Conservation (phyloP, 371 early-diverging fungal genomes). For the Mucor lusitanicus region DNA sequence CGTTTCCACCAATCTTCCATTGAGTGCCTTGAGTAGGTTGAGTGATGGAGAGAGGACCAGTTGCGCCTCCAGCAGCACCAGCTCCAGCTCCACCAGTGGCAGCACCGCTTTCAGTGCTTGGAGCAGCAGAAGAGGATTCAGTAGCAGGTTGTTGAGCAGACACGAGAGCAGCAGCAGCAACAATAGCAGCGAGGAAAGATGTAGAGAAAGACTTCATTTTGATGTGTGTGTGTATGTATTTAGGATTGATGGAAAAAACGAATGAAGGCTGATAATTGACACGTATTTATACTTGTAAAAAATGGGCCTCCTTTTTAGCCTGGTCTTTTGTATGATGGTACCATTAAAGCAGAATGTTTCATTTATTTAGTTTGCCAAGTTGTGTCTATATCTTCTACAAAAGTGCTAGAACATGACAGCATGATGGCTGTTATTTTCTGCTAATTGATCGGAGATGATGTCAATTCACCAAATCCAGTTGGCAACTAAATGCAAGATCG, state of each 20-base stretch:
- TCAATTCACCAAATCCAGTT: slow-evolving; percentile 4
- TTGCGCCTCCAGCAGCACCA: slow-evolving; percentile 1
- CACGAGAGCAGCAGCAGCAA: slow-evolving; percentile 26
- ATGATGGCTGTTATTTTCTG: background rate
- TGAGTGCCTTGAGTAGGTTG: slow-evolving; percentile 35
- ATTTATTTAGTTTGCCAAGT: slow-evolving; percentile 9
- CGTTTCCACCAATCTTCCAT: slow-evolving; percentile 41
- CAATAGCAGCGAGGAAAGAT: slow-evolving; percentile 15
- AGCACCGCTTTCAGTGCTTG: background rate
- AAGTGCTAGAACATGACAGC: background rate
- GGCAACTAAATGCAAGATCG: background rate
- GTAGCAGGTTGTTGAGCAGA: slow-evolving; percentile 19
- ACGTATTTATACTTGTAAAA: background rate
- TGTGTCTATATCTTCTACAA: background rate
- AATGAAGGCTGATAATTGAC: background rate
- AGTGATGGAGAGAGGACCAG: slow-evolving; percentile 39
- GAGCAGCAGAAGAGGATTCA: slow-evolving; percentile 1
- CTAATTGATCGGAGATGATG: slow-evolving; percentile 5
- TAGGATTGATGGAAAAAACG: background rate
- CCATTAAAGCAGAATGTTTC: background rate
- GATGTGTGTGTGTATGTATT: background rate
- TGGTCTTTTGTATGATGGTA: background rate
- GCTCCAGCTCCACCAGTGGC: slow-evolving; percentile 4
- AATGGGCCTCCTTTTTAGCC: background rate
- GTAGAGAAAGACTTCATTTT: slow-evolving; percentile 21